These are phyloP conservation scores for Rhizopus sp. DNA, from an alignment of 371 early-diverging fungal genomes.

Conservation along the genomic window DNA sequence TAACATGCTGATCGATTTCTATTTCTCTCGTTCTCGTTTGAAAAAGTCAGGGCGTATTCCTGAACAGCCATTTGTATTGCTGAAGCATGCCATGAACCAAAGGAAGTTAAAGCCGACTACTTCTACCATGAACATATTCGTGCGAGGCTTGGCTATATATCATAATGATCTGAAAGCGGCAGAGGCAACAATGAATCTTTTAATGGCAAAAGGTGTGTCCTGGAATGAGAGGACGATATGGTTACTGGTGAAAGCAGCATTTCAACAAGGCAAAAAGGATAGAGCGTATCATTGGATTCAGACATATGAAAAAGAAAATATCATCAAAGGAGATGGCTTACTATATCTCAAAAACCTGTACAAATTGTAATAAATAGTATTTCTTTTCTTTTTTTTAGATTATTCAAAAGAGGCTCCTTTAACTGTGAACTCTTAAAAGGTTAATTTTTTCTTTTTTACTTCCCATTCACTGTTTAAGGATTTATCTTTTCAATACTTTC, in stretches of 20 bases:
- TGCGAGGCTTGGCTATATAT: constrained; percentile 39
- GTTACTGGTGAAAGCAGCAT: constrained; percentile 32
- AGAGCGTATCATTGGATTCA: constrained; percentile 31
- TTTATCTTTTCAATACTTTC: no score
- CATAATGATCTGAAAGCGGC: constrained; percentile 36
- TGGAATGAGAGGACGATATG: constrained; percentile 41
- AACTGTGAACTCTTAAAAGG: no score
- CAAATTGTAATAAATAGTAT: no score
- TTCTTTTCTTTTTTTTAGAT: no score
- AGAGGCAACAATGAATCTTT: constrained; percentile 25
- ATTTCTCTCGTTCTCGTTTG: constrained; percentile 35
- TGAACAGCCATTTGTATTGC: constrained; percentile 19
- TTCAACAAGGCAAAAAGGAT: constrained; percentile 14
- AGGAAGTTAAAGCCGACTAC: constrained; percentile 24
- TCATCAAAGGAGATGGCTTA: constrained; percentile 22
- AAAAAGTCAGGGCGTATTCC: constrained; percentile 18
- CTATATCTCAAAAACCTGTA: constrained; percentile 4
- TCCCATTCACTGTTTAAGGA: no score
- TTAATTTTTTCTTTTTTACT: no score
- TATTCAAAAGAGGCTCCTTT: no score
- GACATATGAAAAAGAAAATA: constrained; percentile 22
- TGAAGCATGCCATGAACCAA: constrained; percentile 27
- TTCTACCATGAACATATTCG: constrained; percentile 42
- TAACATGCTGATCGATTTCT: constrained; percentile 50
- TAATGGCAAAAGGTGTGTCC: constrained; percentile 19